A percentile compares a stretch with the other conserved stretches of the same genome.
Evolutionary conservation across 257 asterid species (phyloP).

Genomic region (Paulownia fortunei): DNA sequence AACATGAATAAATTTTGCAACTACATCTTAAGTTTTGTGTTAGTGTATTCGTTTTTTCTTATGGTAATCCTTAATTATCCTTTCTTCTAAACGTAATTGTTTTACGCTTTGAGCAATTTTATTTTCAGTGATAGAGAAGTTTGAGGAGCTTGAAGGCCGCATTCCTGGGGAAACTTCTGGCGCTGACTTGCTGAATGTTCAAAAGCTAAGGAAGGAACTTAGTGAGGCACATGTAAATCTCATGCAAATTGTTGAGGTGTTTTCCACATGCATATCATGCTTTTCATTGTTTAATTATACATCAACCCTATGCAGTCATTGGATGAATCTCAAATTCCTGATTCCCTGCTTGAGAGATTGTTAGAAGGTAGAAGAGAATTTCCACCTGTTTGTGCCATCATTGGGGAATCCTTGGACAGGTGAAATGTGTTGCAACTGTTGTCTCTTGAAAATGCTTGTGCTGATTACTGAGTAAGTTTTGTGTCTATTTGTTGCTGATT

Average conservation of each 20-base stretch:
- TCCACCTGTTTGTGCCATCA: constrained; percentile 91
- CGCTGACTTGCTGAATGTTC: constrained; percentile 68
- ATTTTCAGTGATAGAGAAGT: constrained; percentile 77
- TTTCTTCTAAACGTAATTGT: not conserved
- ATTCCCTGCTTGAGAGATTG: constrained; percentile 76
- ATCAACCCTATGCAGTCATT: constrained; percentile 53
- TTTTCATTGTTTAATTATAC: constrained; percentile 24
- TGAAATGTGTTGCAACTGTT: constrained; percentile 23
- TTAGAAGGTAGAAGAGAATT: constrained; percentile 72
- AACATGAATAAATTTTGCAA: not conserved
- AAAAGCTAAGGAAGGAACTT: constrained; percentile 71
- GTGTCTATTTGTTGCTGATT: not conserved
- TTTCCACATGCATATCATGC: constrained; percentile 8
- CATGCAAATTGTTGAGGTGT: not conserved
- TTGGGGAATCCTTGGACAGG: constrained; percentile 99
- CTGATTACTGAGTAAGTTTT: not conserved
- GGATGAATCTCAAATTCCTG: constrained; percentile 77
- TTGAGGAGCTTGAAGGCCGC: constrained; percentile 77
- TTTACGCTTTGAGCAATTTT: not conserved
- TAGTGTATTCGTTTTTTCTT: not conserved
- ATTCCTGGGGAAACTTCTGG: constrained; percentile 75
- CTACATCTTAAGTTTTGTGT: not conserved
- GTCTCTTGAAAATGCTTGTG: not conserved
- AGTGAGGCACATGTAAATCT: constrained; percentile 68
- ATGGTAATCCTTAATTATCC: not conserved